Base-by-base conservation (phyloP, 1,139 yeast species). In the Nadsonia commutata region DNA sequence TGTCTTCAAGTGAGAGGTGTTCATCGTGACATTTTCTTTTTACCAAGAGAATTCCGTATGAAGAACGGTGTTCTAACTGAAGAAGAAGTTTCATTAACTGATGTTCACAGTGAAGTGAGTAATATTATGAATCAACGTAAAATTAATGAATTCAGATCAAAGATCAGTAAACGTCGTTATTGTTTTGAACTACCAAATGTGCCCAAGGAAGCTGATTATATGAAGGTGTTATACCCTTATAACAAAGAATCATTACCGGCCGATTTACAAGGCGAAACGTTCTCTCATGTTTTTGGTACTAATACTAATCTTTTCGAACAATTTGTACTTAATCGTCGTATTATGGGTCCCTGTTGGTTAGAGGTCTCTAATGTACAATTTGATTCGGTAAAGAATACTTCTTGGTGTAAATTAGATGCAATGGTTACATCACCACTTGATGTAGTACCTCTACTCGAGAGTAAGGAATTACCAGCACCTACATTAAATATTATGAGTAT, bases 281-380 rank as follows among this genome's bases (percentile, higher is more conserved):
- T 83, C 57, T 66, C 71, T 19, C 81, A 74, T 47, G 84, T 85
- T 3, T 86, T 88, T 64, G 98, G 98, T 40, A 70, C 85, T 3
- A 74, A 71, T 47, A 64, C 93, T 2, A 71, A 72, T 46, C 68
- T 84, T 37, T 86, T 90, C 61, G 98, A 90, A 63, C 72, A 85
- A 13, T 85, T 90, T 63, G 94, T 85, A 11, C 58, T 86, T 23
- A 84, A 81, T 58, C 72, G 83, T 52, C 78, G 80, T 51, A 71
- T 90, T 38, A 86, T 86, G 95, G 99, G 99, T 4, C 99, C 99
- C 1, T 86, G 98, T 58, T 90, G 98, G 98, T 66, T 90, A 43
- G 80, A 80, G 44, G 68, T 93, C 41, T 66, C 70, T 38, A 69
- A 73, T 40, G 80, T 80, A 39, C 76, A 80, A 51, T 81, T 83